Base-by-base conservation (phyloP, 192 early-diverging fungal species). In the Ambispora gerdemannii region DNA sequence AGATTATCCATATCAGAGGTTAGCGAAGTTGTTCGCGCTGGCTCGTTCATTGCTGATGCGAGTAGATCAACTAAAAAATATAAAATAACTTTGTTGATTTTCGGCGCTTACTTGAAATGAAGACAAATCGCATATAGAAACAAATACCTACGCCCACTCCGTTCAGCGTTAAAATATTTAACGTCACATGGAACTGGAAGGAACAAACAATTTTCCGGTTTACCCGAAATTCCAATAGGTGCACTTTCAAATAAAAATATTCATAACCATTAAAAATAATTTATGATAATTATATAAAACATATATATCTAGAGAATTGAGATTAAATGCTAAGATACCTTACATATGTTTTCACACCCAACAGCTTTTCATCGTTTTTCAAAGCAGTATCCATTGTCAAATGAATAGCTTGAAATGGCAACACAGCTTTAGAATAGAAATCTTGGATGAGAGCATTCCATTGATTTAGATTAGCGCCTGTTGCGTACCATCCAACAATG, bases 401-500 rank as follows among this genome's bases (percentile, higher is more conserved):
- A 72, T 93, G 92, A 33, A 98, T 87, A 38, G 94, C 90, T 20
- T 79, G 77, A 79, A 83, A 82, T 19, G 92, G 81, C 36, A 50
- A 30, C 19, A 87, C 87, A 74, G 95, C 93, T 60, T 84, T 88
- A 38, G 89, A 84, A 74, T 89, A 89, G 83, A 90, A 86, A 80
- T 95, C 80, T 81, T 91, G 91, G 59, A 91, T 84, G 62, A 90
- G 79, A 63, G 90, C 84, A 15, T 86, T 84, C 72, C 87, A 86
- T 70, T 85, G 83, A 79, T 86, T 86, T 73, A 93, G 81, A 51
- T 79, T 58, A 31, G 75, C 72, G 25, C 90, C 90, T 10, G 90
- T 89, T 13, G 89, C 86, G 62, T 96, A 98, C 96, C 96, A 98
- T 50, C 96, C 96, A 58, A 98, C 87, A 71, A 96, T 89, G 53